A percentile compares a stretch with the other conserved stretches of the same genome.
phyloP scores from a whole-genome alignment of 768 basidiomycete species.

The Serendipita indica region DNA sequence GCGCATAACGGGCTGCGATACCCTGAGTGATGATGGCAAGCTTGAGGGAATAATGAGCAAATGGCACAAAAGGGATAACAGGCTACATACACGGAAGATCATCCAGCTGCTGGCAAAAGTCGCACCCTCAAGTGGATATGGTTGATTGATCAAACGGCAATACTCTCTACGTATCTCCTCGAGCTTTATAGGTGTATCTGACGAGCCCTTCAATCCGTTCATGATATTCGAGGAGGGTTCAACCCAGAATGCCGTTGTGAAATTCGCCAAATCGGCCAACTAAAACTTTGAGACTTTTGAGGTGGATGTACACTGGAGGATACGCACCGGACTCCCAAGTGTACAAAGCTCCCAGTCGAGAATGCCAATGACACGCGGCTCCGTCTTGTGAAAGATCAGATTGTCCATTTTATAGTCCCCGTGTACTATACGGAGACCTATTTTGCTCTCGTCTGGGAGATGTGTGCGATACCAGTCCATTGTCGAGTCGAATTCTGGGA shows the following conservation, averaged over 20 bases:
- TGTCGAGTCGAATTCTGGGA: constrained; percentile 61
- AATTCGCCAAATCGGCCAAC: constrained; percentile 81
- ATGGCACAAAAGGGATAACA: not conserved
- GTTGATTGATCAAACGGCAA: constrained; percentile 45
- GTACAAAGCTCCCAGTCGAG: constrained; percentile 98
- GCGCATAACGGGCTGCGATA: constrained; percentile 73
- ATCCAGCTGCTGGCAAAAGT: constrained; percentile 74
- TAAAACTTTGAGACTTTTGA: constrained; percentile 21
- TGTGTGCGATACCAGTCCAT: constrained; percentile 60
- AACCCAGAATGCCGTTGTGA: constrained; percentile 67
- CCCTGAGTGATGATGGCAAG: constrained; percentile 75
- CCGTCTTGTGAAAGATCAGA: constrained; percentile 81
- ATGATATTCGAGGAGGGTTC: constrained; percentile 21
- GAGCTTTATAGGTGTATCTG: constrained; percentile 45
- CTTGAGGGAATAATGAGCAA: constrained; percentile 25
- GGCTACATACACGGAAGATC: constrained; percentile 50
- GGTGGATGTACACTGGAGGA: constrained; percentile 6
- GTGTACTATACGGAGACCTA: constrained; percentile 77
- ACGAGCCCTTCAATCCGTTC: constrained; percentile 49
- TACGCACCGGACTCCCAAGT: constrained; percentile 70
- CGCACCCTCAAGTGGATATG: constrained; percentile 69
- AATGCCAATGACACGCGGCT: constrained; percentile 87
- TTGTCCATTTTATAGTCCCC: constrained; percentile 99
- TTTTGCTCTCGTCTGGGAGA: constrained; percentile 61
- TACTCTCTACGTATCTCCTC: constrained; percentile 73